Conservation (phyloP, 2,329 filamentous ascomycete species). For the Aplosporella prunicola region DNA sequence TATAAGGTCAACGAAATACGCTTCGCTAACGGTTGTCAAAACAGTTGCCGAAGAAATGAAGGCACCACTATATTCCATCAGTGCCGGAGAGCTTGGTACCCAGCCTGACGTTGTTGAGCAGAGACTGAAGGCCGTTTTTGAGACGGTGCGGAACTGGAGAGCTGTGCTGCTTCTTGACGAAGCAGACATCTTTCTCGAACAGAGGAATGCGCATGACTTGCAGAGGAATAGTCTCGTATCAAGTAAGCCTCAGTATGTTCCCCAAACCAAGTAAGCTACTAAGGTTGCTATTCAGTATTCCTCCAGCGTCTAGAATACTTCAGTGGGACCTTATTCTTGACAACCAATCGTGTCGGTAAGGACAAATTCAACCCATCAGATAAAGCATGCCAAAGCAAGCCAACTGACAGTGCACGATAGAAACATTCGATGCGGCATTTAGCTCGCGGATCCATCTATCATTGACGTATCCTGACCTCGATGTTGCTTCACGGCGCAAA, state of each 20-base stretch:
- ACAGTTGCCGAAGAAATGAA: slow-evolving; percentile 18
- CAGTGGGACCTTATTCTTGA: slow-evolving; percentile 24
- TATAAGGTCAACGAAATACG: background rate
- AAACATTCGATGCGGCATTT: slow-evolving; percentile 16
- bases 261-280: no score
- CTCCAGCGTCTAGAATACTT: slow-evolving; percentile 7
- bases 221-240: slow-evolving; percentile 17
- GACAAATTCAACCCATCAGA: no score
- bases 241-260: no score
- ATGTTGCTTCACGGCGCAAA: background rate
- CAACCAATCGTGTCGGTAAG: slow-evolving; percentile 22
- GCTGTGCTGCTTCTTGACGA: slow-evolving; percentile 9
- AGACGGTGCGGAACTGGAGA: slow-evolving; percentile 4
- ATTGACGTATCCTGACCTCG: slow-evolving; percentile 4
- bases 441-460: slow-evolving; percentile 6
- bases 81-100: slow-evolving; percentile 15
- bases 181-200: slow-evolving; percentile 13
- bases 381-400: no score
- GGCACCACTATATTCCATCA: slow-evolving; percentile 16
- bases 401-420: no score
- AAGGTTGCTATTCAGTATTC: no score
- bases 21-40: background rate
- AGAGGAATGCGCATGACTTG: slow-evolving; percentile 13
- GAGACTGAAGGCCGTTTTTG: slow-evolving; percentile 13
- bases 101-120: slow-evolving; percentile 10